Conservation (phyloP, 768 basidiomycete genomes). For the Kwoniella shandongensis region DNA sequence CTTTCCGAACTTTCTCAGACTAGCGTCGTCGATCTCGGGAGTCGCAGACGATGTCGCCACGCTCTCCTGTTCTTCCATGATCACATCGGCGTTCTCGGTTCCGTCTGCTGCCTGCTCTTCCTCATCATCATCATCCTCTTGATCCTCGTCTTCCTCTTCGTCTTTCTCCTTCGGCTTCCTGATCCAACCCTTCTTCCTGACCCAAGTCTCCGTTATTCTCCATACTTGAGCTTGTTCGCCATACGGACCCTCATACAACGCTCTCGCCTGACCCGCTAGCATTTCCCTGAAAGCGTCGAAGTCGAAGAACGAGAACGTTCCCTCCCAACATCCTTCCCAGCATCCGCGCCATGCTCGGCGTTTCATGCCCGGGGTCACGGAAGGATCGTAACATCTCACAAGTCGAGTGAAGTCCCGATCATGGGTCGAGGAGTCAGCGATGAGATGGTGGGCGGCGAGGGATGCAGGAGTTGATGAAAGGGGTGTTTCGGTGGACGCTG, state of each 20-base stretch:
- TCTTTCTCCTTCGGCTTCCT: neutral
- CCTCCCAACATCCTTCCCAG: constrained; percentile 51
- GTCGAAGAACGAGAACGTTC: constrained; percentile 63
- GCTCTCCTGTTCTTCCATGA: neutral
- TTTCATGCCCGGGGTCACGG: constrained; percentile 42
- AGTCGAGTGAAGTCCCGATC: constrained; percentile 53
- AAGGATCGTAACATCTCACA: constrained; percentile 50
- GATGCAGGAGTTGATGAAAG: constrained; percentile 14
- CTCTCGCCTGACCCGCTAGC: constrained; percentile 59
- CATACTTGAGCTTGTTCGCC: constrained; percentile 87
- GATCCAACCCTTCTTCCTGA: constrained; percentile 28
- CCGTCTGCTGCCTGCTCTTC: neutral
- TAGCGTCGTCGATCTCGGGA: too few species aligned
- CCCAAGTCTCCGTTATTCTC: constrained; percentile 60
- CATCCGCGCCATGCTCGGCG: constrained; percentile 37
- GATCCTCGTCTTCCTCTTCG: neutral
- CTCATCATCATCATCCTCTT: constrained; percentile 9
- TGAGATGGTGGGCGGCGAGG: constrained; percentile 8
- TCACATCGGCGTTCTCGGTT: constrained; percentile 2
- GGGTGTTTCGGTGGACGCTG: constrained; percentile 7
- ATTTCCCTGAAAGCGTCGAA: constrained; percentile 68
- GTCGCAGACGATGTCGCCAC: neutral
- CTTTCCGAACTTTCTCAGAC: too few species aligned
- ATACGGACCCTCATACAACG: constrained; percentile 72
- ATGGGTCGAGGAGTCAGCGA: constrained; percentile 37